Conservation (phyloP, 139 green algal genomes). For the Astrephomene gubernaculifera region DNA sequence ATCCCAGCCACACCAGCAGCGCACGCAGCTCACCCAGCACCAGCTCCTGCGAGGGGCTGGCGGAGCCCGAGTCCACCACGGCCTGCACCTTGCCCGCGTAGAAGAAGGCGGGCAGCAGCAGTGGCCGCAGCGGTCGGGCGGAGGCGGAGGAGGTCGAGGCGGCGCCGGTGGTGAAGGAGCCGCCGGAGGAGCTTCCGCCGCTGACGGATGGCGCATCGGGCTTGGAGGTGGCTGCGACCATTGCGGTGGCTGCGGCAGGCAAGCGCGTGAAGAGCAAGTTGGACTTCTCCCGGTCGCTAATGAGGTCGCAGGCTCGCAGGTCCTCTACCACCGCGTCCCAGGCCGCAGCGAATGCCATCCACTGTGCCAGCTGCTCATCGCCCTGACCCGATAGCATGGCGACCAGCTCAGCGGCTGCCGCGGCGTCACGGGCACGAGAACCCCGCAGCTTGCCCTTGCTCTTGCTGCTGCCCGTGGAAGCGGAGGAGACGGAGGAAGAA, state of each 20-base stretch:
- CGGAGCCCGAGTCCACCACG: too few relatives aligned
- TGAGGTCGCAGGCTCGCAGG: conserved; percentile 40
- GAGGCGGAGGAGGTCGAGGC: too few relatives aligned
- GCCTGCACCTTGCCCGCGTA: too few relatives aligned
- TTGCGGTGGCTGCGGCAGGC: background rate
- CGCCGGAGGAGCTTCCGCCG: background rate
- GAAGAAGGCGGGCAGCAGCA: too few relatives aligned
- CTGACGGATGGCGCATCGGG: background rate
- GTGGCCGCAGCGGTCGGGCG: conserved; percentile 12
- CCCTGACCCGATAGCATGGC: conserved; percentile 20
- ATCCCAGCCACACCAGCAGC: too few relatives aligned
- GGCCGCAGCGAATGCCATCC: conserved; percentile 32
- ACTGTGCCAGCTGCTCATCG: conserved; percentile 45
- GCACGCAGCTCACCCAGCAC: conserved; percentile 37
- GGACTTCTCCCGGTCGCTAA: conserved; percentile 41
- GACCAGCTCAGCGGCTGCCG: conserved; percentile 9
- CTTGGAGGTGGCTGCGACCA: background rate
- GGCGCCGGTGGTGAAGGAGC: background rate
- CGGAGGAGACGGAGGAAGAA: background rate
- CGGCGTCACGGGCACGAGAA: background rate
- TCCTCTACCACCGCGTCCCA: conserved; percentile 52
- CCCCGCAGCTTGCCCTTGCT: background rate
- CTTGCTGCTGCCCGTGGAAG: background rate
- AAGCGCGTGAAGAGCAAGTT: conserved; percentile 49
- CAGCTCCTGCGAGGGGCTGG: conserved; percentile 15